Evolutionary conservation across 257 asterid genomes (phyloP).

Genomic region (Solanum clarkiae): DNA sequence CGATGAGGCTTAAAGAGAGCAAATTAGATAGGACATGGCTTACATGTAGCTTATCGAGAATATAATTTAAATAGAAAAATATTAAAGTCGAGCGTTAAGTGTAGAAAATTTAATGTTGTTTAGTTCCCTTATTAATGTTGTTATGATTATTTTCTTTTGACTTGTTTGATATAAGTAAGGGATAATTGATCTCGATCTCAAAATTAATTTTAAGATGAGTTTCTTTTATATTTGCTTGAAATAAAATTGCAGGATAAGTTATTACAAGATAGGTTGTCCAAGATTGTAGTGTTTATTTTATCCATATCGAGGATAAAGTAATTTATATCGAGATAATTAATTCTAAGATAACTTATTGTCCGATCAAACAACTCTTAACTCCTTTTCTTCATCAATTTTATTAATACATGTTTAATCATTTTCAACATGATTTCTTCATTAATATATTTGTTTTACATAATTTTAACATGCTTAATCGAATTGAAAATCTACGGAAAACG

Average conservation of each 20-base stretch:
- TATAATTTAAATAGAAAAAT: too few relatives aligned
- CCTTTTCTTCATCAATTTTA: too few relatives aligned
- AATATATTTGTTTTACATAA: background rate
- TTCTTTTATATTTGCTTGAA: fast-evolving
- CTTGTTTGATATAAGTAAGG: too few relatives aligned
- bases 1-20: too few relatives aligned
- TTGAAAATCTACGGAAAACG: background rate
- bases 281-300: background rate
- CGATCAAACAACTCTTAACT: background rate
- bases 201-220: background rate
- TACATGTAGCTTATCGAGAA: too few relatives aligned
- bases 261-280: fast-evolving
- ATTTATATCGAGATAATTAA: too few relatives aligned
- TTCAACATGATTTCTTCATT: background rate
- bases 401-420: background rate
- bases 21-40: too few relatives aligned
- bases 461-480: background rate
- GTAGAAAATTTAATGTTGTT: too few relatives aligned
- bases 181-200: too few relatives aligned
- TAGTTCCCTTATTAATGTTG: too few relatives aligned
- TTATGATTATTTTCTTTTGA: too few relatives aligned
- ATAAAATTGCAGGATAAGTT: background rate
- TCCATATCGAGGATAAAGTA: background rate
- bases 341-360: background rate
- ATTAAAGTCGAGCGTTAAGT: too few relatives aligned